Evolutionary conservation across 2,329 filamentous ascomycete species (phyloP).

Genomic region (Pseudocercospora cruenta): DNA sequence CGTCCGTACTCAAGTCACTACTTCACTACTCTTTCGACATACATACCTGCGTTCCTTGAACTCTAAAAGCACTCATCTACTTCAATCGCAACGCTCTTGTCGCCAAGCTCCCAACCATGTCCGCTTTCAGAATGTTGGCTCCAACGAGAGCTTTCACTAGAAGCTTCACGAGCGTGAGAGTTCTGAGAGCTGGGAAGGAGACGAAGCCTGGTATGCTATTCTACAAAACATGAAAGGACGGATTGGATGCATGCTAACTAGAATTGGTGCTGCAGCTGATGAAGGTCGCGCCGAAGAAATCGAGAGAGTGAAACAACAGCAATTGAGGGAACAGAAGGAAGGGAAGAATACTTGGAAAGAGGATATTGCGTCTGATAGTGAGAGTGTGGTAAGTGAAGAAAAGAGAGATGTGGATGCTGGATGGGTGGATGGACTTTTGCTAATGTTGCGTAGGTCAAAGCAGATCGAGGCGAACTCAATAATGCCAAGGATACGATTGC

Average conservation of each 20-base stretch:
- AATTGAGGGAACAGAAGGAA: constrained; percentile 52
- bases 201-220: constrained; percentile 46
- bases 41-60: neutral
- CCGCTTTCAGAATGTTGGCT: constrained; percentile 13
- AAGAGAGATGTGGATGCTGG: no score
- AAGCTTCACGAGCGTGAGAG: constrained; percentile 44
- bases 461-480: constrained; percentile 40
- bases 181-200: constrained; percentile 48
- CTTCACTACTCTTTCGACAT: neutral
- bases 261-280: constrained; percentile 39
- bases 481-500: constrained; percentile 36
- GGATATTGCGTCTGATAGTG: constrained; percentile 75
- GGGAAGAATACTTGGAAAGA: constrained; percentile 77
- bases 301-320: constrained; percentile 65
- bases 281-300: constrained; percentile 50
- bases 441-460: constrained; percentile 38
- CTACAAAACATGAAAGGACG: no score
- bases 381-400: constrained; percentile 65
- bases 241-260: neutral
- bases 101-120: neutral
- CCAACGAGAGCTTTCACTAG: constrained; percentile 23
- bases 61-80: neutral
- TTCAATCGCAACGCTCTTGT: neutral
- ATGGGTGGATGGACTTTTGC: neutral
- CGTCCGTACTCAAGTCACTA: neutral